Evolutionary conservation across 1,284 basidiomycete genomes (phyloP).

Genomic region (Exobasidium cylindrosporum): DNA sequence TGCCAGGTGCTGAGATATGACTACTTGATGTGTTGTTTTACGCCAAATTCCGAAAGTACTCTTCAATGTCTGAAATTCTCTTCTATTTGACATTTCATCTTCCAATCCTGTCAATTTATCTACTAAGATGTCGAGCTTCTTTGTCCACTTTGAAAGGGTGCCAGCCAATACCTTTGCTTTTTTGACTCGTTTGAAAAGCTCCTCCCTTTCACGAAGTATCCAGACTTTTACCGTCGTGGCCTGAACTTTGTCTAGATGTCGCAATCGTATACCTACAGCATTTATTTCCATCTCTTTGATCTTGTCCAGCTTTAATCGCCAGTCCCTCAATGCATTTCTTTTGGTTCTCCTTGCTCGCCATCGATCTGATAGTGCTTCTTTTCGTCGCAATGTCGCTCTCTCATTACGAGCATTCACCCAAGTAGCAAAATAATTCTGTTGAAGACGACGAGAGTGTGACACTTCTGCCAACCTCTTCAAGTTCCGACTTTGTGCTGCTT

Average conservation of each 20-base stretch:
- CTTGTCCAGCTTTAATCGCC: slow-evolving; percentile 7
- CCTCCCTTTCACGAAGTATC: slow-evolving; percentile 2
- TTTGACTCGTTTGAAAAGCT: slow-evolving; percentile 3
- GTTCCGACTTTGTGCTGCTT: background rate
- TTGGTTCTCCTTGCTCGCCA: slow-evolving; percentile 28
- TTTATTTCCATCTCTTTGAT: slow-evolving; percentile 10
- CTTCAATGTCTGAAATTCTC: background rate
- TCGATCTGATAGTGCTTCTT: slow-evolving; percentile 27
- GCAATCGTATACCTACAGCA: slow-evolving; percentile 6
- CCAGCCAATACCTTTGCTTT: slow-evolving; percentile 18
- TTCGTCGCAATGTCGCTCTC: slow-evolving; percentile 17
- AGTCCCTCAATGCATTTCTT: slow-evolving; percentile 12
- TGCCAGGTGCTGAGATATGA: background rate
- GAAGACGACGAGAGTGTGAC: slow-evolving; percentile 25
- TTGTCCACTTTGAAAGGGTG: background rate
- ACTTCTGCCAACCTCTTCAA: slow-evolving; percentile 20
- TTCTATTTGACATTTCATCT: background rate
- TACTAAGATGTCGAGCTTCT: background rate
- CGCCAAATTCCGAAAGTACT: slow-evolving; percentile 2
- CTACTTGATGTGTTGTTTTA: background rate
- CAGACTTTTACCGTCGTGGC: background rate
- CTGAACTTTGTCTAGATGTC: background rate
- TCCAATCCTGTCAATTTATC: background rate
- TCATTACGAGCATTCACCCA: slow-evolving; percentile 18
- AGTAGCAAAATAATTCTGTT: slow-evolving; percentile 20